Conservation (phyloP, 202 grass and related monocot species). For the Schoenoplectus triqueter region DNA sequence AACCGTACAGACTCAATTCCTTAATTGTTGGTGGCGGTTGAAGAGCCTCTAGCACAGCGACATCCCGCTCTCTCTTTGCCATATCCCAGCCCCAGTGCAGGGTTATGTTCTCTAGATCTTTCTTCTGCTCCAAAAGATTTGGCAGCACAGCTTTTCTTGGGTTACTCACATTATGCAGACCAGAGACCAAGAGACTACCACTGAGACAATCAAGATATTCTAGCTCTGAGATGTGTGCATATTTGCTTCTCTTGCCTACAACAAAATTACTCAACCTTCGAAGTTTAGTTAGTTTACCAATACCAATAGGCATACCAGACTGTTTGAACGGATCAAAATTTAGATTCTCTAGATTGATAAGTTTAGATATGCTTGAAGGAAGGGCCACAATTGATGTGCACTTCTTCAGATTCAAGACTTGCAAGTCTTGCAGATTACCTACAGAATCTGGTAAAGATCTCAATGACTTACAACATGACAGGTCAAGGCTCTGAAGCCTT, state of each 20-base stretch:
- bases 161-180: background rate
- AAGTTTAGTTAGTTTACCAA: background rate
- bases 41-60: background rate
- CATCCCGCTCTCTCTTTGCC: background rate
- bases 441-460: background rate
- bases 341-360: background rate
- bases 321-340: background rate
- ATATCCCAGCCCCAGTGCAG: background rate
- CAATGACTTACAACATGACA: background rate
- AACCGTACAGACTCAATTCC: rapidly evolving
- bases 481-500: slow-evolving; percentile 4
- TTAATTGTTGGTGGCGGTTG: background rate
- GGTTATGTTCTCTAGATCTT: background rate
- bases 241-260: too few relatives aligned
- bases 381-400: background rate
- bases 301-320: background rate
- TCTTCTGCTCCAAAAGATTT: background rate
- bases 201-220: background rate
- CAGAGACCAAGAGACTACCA: background rate
- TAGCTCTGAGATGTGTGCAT: background rate
- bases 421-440: background rate
- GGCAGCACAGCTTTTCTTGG: background rate
- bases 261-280: background rate
- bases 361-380: background rate
- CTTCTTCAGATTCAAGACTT: background rate